Evolutionary conservation across 495 filamentous ascomycete species (phyloP).

Genomic region (Penicillium atrosanguineum): DNA sequence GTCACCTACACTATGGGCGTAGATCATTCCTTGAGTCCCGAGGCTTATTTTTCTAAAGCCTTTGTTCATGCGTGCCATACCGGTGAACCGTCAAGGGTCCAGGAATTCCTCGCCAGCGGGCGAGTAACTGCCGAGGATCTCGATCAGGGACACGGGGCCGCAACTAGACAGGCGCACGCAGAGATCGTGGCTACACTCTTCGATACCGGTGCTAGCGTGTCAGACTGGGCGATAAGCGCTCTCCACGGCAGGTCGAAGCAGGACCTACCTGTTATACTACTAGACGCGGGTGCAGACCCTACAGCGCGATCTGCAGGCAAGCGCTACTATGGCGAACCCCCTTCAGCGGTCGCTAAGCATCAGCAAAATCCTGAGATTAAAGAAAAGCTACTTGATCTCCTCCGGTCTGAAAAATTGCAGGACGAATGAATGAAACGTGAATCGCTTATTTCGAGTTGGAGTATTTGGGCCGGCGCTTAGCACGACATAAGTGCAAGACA

Average conservation of each 20-base stretch:
- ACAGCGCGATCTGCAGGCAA: constrained; percentile 7
- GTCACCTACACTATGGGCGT: too few relatives aligned
- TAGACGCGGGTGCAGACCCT: constrained; percentile 14
- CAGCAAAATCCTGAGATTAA: constrained; percentile 1
- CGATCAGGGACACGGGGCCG: constrained; percentile 2
- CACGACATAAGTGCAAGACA: too few relatives aligned
- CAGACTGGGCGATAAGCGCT: neutral
- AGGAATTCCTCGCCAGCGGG: constrained; percentile 10
- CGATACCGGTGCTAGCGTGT: constrained; percentile 6
- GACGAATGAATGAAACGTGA: too few relatives aligned
- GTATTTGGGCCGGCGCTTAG: too few relatives aligned
- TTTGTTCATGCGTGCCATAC: constrained; percentile 1
- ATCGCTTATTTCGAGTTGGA: too few relatives aligned
- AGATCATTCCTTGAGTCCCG: too few relatives aligned
- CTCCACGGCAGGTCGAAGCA: neutral
- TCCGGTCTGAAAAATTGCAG: neutral
- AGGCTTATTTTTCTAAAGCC: neutral
- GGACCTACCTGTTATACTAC: constrained; percentile 7
- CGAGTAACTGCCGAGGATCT: constrained; percentile 6
- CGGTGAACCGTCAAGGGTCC: constrained; percentile 1
- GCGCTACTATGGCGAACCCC: constrained; percentile 1
- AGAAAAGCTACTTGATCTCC: constrained; percentile 3
- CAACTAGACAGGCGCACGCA: constrained; percentile 2
- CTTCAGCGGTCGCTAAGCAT: constrained; percentile 2
- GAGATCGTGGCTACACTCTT: constrained; percentile 11